Percentiles rank a stretch among this genome's conserved stretches.
phyloP scores from a whole-genome alignment of 2,329 filamentous ascomycete species.

The Calonectria leucothoes region DNA sequence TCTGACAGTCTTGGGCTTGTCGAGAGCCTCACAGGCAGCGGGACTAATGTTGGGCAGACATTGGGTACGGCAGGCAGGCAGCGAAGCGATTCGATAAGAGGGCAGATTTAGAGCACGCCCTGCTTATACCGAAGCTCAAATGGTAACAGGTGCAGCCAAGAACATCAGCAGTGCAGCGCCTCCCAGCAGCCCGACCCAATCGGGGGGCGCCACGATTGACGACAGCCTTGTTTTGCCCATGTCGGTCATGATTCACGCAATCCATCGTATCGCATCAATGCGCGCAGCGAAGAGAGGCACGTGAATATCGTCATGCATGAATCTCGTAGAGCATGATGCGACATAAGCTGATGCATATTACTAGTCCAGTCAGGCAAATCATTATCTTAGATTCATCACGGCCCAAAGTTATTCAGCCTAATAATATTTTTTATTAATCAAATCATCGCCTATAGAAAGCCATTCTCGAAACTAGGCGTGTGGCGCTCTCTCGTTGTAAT shows the following conservation, averaged over 20 bases:
- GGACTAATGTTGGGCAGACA: constrained; percentile 7
- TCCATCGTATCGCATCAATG: neutral
- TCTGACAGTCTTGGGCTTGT: neutral
- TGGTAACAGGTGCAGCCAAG: neutral
- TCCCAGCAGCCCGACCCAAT: neutral
- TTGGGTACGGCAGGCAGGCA: constrained; percentile 7
- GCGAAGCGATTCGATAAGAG: neutral
- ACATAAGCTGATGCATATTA: neutral
- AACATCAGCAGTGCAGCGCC: neutral
- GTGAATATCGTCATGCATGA: neutral
- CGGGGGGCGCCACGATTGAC: neutral
- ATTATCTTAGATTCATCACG: neutral
- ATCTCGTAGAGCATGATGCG: neutral
- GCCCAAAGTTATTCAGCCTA: neutral
- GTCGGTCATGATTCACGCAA: neutral
- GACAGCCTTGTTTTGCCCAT: neutral
- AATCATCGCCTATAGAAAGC: neutral
- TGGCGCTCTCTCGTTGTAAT: neutral
- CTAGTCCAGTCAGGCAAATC: neutral
- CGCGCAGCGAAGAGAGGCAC: neutral
- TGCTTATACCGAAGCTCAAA: neutral
- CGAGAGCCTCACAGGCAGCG: constrained; percentile 3
- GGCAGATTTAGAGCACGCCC: neutral
- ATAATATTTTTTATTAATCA: neutral
- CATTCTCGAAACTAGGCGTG: neutral